Conservation (phyloP, 2,329 filamentous ascomycete genomes). For the Dactylonectria estremocensis region DNA sequence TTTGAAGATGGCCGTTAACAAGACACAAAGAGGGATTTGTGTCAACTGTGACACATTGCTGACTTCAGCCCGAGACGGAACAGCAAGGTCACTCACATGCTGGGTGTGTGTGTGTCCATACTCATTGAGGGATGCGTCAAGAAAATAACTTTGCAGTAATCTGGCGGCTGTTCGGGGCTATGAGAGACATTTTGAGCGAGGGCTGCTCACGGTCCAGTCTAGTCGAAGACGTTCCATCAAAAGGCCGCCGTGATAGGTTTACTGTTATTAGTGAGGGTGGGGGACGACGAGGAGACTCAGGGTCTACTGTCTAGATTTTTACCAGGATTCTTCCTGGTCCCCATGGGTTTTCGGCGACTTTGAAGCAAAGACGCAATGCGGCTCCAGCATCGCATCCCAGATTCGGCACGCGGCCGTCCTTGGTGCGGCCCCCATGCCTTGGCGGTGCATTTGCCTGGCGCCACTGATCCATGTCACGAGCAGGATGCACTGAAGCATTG, state of each 20-base stretch:
- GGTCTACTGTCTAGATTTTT: conserved; percentile 1
- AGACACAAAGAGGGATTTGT: not conserved
- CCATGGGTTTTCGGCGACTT: not conserved
- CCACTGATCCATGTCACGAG: conserved; percentile 8
- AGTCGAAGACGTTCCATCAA: not conserved
- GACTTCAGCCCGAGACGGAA: not conserved
- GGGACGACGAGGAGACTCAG: not conserved
- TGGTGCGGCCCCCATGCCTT: not conserved
- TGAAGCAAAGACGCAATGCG: not conserved
- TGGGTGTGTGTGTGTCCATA: not conserved
- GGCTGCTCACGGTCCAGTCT: not conserved
- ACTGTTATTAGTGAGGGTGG: not conserved
- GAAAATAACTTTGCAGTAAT: conserved; percentile 1
- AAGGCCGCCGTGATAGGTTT: not conserved
- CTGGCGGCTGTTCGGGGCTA: not conserved
- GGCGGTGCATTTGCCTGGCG: not conserved
- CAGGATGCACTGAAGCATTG: not conserved
- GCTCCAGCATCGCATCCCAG: not conserved
- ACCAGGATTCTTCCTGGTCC: not conserved
- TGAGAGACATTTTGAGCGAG: not conserved
- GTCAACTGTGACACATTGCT: not conserved
- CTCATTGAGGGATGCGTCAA: not conserved
- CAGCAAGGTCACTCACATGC: not conserved
- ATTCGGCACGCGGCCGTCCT: not conserved
- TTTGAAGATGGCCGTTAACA: no score